Evolutionary conservation across 108 stramenopile species (phyloP).

Genomic region (Pseudonitzschia pungens): DNA sequence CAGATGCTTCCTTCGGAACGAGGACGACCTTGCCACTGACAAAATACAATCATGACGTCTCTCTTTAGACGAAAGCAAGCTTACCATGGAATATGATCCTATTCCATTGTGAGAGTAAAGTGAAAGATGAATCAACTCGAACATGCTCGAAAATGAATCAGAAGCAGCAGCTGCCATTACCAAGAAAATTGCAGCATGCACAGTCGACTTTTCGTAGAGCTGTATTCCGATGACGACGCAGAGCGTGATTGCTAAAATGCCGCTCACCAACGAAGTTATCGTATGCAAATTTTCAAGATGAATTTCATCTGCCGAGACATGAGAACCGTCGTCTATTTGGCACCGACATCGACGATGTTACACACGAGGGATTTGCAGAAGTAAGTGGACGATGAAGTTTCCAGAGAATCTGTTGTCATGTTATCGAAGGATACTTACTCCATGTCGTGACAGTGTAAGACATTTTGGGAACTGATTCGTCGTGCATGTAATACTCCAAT

Average conservation of each 20-base stretch:
- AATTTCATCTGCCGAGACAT: conserved; percentile 78
- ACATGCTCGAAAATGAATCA: conserved; percentile 55
- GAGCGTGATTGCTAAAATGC: conserved; percentile 38
- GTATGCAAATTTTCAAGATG: conserved; percentile 56
- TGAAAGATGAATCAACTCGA: conserved; percentile 69
- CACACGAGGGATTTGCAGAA: too few species aligned
- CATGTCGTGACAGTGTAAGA: conserved; percentile 47
- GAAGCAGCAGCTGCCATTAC: conserved; percentile 61
- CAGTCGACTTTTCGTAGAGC: conserved; percentile 39
- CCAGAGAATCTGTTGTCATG: too few species aligned
- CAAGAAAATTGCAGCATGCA: conserved; percentile 74
- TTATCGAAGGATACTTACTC: conserved; percentile 13
- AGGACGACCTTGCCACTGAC: too few species aligned
- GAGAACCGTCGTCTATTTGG: conserved; percentile 33
- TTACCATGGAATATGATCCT: conserved; percentile 50
- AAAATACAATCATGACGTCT: too few species aligned
- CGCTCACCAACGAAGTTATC: conserved; percentile 51
- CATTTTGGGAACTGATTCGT: conserved; percentile 54
- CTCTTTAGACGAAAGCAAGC: too few species aligned
- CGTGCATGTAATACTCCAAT: conserved; percentile 64
- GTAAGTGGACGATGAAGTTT: too few species aligned
- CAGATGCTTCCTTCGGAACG: too few species aligned
- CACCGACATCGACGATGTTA: too few species aligned
- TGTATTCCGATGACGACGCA: conserved; percentile 34
- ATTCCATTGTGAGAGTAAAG: conserved; percentile 64